Percentiles rank a stretch among this genome's conserved stretches.
These are phyloP conservation scores for Penicillium taxi DNA, from an alignment of 495 filamentous ascomycete genomes.

Conservation along the genomic window DNA sequence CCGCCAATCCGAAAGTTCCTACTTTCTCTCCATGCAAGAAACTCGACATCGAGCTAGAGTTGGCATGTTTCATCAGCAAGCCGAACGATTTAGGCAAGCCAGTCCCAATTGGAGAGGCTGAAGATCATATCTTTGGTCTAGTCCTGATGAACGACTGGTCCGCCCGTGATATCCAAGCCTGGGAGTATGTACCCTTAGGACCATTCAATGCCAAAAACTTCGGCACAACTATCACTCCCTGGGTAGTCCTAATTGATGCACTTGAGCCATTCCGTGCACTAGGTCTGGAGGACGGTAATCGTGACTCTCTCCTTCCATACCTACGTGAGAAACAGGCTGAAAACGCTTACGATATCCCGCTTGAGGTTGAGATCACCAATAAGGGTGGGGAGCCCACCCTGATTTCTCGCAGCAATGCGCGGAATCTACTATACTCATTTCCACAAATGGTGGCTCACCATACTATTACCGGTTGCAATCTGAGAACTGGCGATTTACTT, in stretches of 20 bases:
- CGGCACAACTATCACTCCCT: slow-evolving; percentile 78
- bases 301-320: slow-evolving; percentile 58
- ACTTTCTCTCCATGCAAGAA: slow-evolving; percentile 54
- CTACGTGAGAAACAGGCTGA: slow-evolving; percentile 56
- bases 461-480: slow-evolving; percentile 72
- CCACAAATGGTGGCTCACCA: slow-evolving; percentile 94
- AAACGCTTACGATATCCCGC: slow-evolving; percentile 63
- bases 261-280: slow-evolving; percentile 59
- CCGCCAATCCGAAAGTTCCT: slow-evolving; percentile 53
- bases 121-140: slow-evolving; percentile 74
- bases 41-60: slow-evolving; percentile 82
- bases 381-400: slow-evolving; percentile 54
- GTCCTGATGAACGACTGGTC: slow-evolving; percentile 96
- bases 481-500: slow-evolving; percentile 75
- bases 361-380: slow-evolving; percentile 68
- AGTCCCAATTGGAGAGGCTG: slow-evolving; percentile 57
- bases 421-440: slow-evolving; percentile 82
- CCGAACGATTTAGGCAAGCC: slow-evolving; percentile 58
- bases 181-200: slow-evolving; percentile 81
- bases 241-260: slow-evolving; percentile 82
- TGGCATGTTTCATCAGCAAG: slow-evolving; percentile 71
- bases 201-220: slow-evolving; percentile 94
- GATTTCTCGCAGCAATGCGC: slow-evolving; percentile 55
- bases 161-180: slow-evolving; percentile 80
- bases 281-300: slow-evolving; percentile 53